Conservation (phyloP, 768 basidiomycete genomes). For the Boletus reticulatus region DNA sequence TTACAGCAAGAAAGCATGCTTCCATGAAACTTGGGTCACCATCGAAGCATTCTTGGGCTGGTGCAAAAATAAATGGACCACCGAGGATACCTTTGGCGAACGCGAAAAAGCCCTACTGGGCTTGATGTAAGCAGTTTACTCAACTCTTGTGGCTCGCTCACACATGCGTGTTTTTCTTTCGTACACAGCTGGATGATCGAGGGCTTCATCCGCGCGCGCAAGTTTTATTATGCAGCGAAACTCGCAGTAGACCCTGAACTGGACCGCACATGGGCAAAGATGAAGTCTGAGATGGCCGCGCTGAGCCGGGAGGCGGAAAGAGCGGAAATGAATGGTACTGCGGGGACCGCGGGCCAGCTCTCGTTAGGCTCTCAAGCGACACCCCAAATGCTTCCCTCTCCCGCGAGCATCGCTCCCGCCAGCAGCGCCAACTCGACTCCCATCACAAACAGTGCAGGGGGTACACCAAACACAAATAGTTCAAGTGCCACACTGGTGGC, state of each 20-base stretch:
- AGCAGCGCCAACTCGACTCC: conserved; percentile 80
- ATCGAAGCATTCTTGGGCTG: conserved; percentile 67
- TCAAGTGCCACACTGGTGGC: conserved; percentile 22
- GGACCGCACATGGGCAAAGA: conserved; percentile 34
- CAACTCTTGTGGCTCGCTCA: conserved; percentile 21
- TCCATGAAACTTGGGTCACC: conserved; percentile 62
- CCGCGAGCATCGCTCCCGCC: conserved; percentile 63
- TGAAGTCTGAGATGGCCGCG: conserved; percentile 32
- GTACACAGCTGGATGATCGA: conserved; percentile 71
- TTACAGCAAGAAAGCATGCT: conserved; percentile 53
- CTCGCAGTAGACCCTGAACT: conserved; percentile 33
- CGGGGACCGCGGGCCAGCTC: conserved; percentile 25
- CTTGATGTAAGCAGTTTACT: conserved; percentile 61
- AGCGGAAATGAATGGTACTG: conserved; percentile 33
- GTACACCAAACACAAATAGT: conserved; percentile 48
- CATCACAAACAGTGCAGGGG: conserved; percentile 50
- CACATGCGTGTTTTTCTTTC: conserved; percentile 19
- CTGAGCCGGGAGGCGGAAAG: conserved; percentile 35
- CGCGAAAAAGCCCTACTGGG: conserved; percentile 65
- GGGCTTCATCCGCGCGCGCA: conserved; percentile 63
- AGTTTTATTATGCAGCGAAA: conserved; percentile 40
- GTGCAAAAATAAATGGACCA: conserved; percentile 69
- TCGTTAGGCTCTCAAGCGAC: conserved; percentile 38
- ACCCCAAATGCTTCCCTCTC: conserved; percentile 78
- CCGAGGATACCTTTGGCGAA: conserved; percentile 42